phyloP scores from a whole-genome alignment of 2,329 filamentous ascomycete genomes.

The Sporothrix variecibatus region DNA sequence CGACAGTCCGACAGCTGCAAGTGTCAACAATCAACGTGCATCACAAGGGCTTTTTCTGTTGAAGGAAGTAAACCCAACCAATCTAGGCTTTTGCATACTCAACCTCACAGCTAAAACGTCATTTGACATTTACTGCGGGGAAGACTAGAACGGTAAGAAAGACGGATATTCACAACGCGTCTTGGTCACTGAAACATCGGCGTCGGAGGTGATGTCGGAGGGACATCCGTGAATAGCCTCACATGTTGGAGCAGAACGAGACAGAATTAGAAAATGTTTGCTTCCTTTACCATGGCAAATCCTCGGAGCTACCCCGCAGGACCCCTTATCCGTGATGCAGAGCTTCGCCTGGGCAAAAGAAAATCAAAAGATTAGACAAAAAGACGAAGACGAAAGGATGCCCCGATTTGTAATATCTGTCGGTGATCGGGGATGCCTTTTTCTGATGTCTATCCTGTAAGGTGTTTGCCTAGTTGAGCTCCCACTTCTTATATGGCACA shows the following conservation, averaged over 20 bases:
- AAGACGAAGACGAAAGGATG: not conserved
- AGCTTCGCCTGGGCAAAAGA: not conserved
- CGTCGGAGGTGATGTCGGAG: not conserved
- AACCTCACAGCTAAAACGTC: not conserved
- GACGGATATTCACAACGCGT: not conserved
- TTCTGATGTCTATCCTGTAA: not conserved
- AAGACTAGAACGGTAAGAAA: not conserved
- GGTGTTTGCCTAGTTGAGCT: too few species aligned
- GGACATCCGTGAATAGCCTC: not conserved
- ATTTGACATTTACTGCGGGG: not conserved
- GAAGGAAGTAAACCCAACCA: not conserved
- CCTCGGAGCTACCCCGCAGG: constrained; percentile 9
- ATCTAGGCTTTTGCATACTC: too few species aligned
- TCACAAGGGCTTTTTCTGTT: not conserved
- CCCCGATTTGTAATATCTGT: not conserved
- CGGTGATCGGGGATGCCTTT: not conserved
- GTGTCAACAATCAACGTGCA: not conserved
- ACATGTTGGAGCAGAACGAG: not conserved
- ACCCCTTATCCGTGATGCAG: not conserved
- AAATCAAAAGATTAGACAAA: not conserved
- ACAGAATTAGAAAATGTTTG: too few species aligned
- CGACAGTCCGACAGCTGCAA: not conserved
- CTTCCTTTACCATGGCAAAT: not conserved
- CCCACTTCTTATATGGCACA: not conserved
- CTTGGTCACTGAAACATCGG: not conserved